Evolutionary conservation across 352 stramenopile genomes (phyloP).

Genomic region (Globisporangium megalacanthum): DNA sequence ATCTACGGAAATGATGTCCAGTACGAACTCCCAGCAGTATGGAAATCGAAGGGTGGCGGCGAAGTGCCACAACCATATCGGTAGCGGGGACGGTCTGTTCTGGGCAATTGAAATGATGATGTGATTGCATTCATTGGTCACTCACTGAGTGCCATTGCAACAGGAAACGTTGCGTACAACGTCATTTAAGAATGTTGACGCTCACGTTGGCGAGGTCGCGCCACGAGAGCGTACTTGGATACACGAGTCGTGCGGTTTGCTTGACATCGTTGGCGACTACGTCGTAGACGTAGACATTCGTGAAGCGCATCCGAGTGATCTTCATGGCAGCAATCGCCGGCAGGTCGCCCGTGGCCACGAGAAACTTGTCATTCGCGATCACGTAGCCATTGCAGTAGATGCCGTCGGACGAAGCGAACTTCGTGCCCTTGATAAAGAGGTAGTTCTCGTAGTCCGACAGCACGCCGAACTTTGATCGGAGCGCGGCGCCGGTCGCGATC

Average conservation of each 20-base stretch:
- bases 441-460: constrained; percentile 47
- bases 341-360: not conserved
- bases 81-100: no score
- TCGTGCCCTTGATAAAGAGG: constrained; percentile 25
- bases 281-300: not conserved
- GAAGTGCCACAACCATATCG: no score
- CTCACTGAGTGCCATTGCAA: no score
- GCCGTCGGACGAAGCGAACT: constrained; percentile 30
- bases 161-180: not conserved
- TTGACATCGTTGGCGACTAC: not conserved
- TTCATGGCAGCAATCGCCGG: not conserved
- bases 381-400: constrained; percentile 59
- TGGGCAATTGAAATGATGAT: no score
- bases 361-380: constrained; percentile 14
- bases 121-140: no score
- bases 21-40: no score
- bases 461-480: constrained; percentile 20
- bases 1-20: no score
- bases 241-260: constrained; percentile 1
- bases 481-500: constrained; percentile 5
- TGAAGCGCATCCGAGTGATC: not conserved
- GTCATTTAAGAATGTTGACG: not conserved
- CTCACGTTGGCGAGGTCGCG: not conserved
- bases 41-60: no score
- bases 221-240: not conserved